Conservation (phyloP, 176 grass and related monocot genomes). For the Aechmea fasciata region DNA sequence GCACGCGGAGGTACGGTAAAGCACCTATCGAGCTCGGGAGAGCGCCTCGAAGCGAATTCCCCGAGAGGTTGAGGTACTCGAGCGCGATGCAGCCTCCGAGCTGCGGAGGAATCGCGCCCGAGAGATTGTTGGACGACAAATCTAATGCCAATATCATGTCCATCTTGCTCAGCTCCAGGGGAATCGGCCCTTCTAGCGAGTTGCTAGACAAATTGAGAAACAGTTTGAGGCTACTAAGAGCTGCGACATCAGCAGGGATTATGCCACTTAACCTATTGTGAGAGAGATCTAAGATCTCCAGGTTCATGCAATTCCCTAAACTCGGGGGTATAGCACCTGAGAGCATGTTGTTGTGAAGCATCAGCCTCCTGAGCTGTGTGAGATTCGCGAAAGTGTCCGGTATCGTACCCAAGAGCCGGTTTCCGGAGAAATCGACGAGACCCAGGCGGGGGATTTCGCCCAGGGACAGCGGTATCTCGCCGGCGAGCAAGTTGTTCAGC, state of each 20-base stretch:
- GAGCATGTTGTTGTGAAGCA: conserved; percentile 33
- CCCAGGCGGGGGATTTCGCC: conserved; percentile 50
- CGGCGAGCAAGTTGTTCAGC: conserved; percentile 66
- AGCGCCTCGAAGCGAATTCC: conserved; percentile 40
- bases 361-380: conserved; percentile 34
- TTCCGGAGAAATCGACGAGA: conserved; percentile 57
- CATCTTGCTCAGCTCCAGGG: conserved; percentile 61
- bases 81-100: conserved; percentile 64
- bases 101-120: conserved; percentile 52
- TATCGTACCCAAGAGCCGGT: conserved; percentile 33
- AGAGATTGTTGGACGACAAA: conserved; percentile 64
- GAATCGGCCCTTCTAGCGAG: conserved; percentile 50
- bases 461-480: conserved; percentile 49
- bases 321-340: conserved; percentile 30
- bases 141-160: conserved; percentile 65
- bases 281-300: conserved; percentile 65
- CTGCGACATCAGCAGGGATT: conserved; percentile 46
- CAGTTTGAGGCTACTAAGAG: conserved; percentile 36
- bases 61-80: conserved; percentile 71
- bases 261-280: conserved; percentile 43
- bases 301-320: conserved; percentile 32
- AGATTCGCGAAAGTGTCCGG: conserved; percentile 31
- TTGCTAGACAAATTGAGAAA: conserved; percentile 73
- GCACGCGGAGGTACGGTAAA: conserved; percentile 60
- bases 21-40: conserved; percentile 48